These are phyloP conservation scores for Rauvolfia tetraphylla DNA, from an alignment of 257 asterid genomes.

Conservation along the genomic window DNA sequence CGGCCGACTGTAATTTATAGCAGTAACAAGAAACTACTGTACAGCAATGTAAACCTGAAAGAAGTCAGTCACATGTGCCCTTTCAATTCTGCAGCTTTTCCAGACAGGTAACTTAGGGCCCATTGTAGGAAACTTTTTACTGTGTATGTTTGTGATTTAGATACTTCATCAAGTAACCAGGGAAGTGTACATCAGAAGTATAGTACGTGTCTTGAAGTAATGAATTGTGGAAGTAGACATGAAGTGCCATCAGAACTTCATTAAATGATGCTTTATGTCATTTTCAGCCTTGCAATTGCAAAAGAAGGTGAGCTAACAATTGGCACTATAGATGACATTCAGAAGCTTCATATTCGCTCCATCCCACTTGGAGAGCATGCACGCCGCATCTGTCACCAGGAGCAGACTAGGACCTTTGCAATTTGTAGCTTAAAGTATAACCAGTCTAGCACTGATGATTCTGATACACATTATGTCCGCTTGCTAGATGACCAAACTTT, in stretches of 20 bases:
- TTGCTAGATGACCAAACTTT: constrained; percentile 94
- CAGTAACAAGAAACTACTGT: constrained; percentile 94
- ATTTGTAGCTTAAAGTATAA: constrained; percentile 73
- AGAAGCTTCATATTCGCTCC: constrained; percentile 94
- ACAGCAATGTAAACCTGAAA: constrained; percentile 93
- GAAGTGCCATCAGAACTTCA: constrained; percentile 8
- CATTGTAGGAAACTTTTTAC: neutral
- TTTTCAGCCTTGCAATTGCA: constrained; percentile 89
- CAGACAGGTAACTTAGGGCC: constrained; percentile 61
- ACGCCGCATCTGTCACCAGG: constrained; percentile 97
- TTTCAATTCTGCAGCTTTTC: constrained; percentile 96
- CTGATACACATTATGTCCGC: constrained; percentile 78
- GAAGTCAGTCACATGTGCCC: constrained; percentile 98
- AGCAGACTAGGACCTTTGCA: constrained; percentile 90
- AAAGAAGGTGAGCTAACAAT: constrained; percentile 96
- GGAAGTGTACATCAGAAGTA: neutral
- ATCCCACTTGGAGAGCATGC: constrained; percentile 98
- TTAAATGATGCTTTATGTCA: constrained; percentile 13
- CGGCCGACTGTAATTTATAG: constrained; percentile 96
- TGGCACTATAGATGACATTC: constrained; percentile 97
- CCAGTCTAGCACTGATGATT: constrained; percentile 69
- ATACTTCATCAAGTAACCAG: neutral
- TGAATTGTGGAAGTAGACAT: constrained; percentile 7
- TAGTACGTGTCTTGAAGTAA: neutral
- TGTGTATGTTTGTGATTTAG: neutral